These are phyloP conservation scores for Thielaviopsis euricoi DNA, from an alignment of 2,329 filamentous ascomycete species.

Conservation along the genomic window DNA sequence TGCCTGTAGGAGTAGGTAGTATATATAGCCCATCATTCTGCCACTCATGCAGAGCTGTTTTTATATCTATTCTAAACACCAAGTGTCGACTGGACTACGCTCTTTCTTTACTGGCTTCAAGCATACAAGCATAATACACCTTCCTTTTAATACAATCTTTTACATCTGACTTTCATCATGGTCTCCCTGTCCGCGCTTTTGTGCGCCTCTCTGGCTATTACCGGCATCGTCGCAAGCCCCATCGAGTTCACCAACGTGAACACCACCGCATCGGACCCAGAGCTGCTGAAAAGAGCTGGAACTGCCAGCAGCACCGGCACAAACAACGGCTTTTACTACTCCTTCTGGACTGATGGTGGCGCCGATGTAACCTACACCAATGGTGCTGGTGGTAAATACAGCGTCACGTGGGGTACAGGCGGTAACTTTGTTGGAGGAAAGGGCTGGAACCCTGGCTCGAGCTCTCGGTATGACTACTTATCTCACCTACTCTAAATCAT, in stretches of 20 bases:
- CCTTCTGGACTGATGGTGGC: conserved; percentile 31
- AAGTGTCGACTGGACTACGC: too few relatives aligned
- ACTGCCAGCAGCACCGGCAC: conserved; percentile 22
- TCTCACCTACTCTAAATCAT: too few relatives aligned
- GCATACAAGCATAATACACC: too few relatives aligned
- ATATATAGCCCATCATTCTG: too few relatives aligned
- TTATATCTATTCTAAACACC: too few relatives aligned
- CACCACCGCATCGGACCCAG: neutral
- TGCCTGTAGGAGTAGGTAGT: too few relatives aligned
- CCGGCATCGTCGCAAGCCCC: neutral
- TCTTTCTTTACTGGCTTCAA: too few relatives aligned
- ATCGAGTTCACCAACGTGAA: conserved; percentile 3
- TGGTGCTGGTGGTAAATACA: conserved; percentile 26
- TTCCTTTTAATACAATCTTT: too few relatives aligned
- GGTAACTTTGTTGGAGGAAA: conserved; percentile 42
- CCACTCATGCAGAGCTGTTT: too few relatives aligned
- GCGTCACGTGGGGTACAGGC: conserved; percentile 25
- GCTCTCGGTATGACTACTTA: conserved; percentile 13
- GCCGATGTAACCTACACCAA: conserved; percentile 29
- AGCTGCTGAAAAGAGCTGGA: conserved; percentile 6
- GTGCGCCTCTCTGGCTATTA: neutral
- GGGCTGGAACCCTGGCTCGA: conserved; percentile 37
- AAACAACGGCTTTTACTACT: conserved; percentile 30
- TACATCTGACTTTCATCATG: neutral
- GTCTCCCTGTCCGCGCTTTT: conserved; percentile 1